phyloP scores from a whole-genome alignment of 2,329 filamentous ascomycete species.

The Penicillium palitans region DNA sequence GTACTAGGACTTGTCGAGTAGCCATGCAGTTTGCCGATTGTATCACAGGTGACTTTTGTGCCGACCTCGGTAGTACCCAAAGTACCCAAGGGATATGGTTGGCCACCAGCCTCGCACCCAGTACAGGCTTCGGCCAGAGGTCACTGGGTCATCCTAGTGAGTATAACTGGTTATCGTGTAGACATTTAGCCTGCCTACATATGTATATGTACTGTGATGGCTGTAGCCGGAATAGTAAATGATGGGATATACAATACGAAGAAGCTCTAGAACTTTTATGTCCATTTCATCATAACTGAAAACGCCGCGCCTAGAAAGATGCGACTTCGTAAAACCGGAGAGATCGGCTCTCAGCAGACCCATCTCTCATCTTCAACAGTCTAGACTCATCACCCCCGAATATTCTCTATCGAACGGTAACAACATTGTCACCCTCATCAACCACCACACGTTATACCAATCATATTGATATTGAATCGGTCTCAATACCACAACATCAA shows the following conservation, averaged over 20 bases:
- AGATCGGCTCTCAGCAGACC: conserved; percentile 10
- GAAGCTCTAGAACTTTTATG: conserved; percentile 30
- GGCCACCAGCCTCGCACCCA: neutral
- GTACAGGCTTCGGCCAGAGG: neutral
- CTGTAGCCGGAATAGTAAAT: neutral
- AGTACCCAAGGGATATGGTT: neutral
- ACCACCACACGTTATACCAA: conserved; percentile 3
- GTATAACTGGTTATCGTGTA: neutral
- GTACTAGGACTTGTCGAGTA: neutral
- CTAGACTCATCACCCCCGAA: conserved; percentile 9
- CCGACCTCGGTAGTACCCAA: neutral
- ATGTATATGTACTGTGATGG: neutral
- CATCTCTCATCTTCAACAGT: conserved; percentile 12
- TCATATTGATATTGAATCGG: neutral
- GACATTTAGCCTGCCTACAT: neutral
- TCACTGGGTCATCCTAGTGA: neutral
- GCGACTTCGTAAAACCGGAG: conserved; percentile 31
- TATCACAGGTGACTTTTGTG: neutral
- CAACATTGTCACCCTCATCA: conserved; percentile 1
- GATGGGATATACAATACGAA: conserved; percentile 5
- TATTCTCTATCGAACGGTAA: conserved; percentile 7
- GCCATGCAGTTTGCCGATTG: neutral
- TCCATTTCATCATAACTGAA: conserved; percentile 38
- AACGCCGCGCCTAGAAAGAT: conserved; percentile 30
- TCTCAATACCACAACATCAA: neutral